These are phyloP conservation scores for Pythium monospermum DNA, from an alignment of 352 stramenopile genomes.

Conservation along the genomic window DNA sequence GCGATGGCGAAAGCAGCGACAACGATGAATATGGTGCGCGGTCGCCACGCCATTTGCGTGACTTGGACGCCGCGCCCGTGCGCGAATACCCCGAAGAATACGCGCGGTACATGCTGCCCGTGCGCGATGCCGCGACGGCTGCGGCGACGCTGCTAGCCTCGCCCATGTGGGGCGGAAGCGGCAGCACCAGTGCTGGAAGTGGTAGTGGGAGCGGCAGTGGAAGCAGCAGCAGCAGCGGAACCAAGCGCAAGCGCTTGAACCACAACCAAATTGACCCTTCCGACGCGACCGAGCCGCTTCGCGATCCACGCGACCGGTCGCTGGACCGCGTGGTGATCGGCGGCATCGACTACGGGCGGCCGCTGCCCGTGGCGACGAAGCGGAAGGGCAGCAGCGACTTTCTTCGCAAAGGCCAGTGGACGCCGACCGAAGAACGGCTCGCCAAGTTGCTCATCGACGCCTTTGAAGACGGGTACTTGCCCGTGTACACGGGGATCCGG, in stretches of 20 bases:
- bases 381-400: slow-evolving; percentile 63
- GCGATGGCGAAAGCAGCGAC: not conserved
- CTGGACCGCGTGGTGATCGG: slow-evolving; percentile 2
- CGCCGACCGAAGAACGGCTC: slow-evolving; percentile 54
- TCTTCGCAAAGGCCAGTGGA: slow-evolving; percentile 74
- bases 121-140: not conserved
- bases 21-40: no score
- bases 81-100: slow-evolving; percentile 24
- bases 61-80: slow-evolving; percentile 18
- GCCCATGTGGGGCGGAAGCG: slow-evolving; percentile 5
- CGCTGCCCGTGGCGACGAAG: slow-evolving; percentile 15
- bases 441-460: slow-evolving; percentile 56
- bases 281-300: not conserved
- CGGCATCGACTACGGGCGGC: slow-evolving; percentile 17
- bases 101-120: not conserved
- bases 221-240: slow-evolving; percentile 1
- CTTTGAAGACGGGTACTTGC: slow-evolving; percentile 68
- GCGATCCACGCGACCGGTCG: not conserved
- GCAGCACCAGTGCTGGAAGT: slow-evolving; percentile 2
- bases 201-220: slow-evolving; percentile 1
- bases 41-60: no score
- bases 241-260: slow-evolving; percentile 34
- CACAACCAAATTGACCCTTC: not conserved
- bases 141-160: slow-evolving; percentile 6
- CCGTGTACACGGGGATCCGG: slow-evolving; percentile 68